Percentiles rank a stretch among this genome's conserved stretches.
These are phyloP conservation scores for Sugiyamaella marilandica DNA, from an alignment of 805 yeast genomes.

Conservation along the genomic window DNA sequence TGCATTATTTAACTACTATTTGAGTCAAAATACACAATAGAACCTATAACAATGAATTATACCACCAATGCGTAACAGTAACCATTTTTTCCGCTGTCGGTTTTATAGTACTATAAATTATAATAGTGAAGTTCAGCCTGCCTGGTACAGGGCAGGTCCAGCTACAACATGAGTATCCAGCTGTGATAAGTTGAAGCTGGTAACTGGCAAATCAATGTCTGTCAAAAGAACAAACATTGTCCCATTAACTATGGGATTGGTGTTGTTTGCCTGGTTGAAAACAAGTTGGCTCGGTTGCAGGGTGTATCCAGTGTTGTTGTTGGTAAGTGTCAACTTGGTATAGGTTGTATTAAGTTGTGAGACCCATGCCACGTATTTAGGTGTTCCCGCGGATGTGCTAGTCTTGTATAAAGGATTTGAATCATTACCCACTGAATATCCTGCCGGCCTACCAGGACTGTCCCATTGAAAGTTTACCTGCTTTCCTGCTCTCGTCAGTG, in stretches of 20 bases:
- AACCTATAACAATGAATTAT: too few relatives aligned
- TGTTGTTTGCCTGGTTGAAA: neutral
- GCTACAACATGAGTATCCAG: constrained; percentile 1
- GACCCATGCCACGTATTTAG: constrained; percentile 2
- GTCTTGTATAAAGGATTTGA: neutral
- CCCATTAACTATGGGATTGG: neutral
- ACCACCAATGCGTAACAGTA: too few relatives aligned
- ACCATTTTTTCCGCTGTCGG: too few relatives aligned
- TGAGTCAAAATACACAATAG: too few relatives aligned
- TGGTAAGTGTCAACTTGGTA: constrained; percentile 1
- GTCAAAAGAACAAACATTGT: constrained; percentile 1
- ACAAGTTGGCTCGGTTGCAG: neutral
- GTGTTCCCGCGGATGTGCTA: neutral
- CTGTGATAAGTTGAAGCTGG: constrained; percentile 1
- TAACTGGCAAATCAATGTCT: neutral
- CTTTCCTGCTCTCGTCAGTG: neutral
- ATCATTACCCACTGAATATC: neutral
- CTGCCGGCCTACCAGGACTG: neutral
- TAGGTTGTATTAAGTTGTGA: constrained; percentile 6
- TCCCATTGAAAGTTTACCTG: constrained; percentile 1
- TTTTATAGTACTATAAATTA: neutral
- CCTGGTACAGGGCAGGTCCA: neutral
- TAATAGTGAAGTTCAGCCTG: too few relatives aligned
- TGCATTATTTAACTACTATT: too few relatives aligned
- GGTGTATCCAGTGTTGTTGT: neutral